Base-by-base conservation (phyloP, 2,329 filamentous ascomycete genomes). In the Thelonectria olida region DNA sequence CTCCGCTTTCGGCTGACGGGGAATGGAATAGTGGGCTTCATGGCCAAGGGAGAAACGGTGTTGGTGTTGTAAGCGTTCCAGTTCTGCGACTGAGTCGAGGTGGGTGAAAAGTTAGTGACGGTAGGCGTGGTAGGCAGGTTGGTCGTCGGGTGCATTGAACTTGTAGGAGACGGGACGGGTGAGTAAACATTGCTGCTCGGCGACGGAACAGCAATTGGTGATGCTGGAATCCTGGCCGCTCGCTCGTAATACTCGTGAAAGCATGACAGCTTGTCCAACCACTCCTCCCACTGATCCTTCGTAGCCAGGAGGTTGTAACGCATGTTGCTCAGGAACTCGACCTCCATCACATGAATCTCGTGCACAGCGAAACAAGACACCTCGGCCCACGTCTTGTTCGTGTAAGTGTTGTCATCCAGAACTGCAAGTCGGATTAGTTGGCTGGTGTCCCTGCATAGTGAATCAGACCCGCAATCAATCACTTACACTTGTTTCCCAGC, bases 271-370 rank as follows among this genome's bases (percentile, higher is more conserved):
- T 93, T 93, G 63, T 84, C 81, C 72, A 97, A 89, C 96, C 96
- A 98, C 54, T 89, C 85, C 49, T 88, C 85, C 96, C 96, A 99
- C 75, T 97, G 88, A 54, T 88, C 85, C 73, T 93, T 90, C 4
- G 94, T 96, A 4, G 92, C 93, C 74, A 95, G 89, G 7, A 99
- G 82, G 70, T 92, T 93, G 79, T 98, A 99, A 72, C 95, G 89
- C 90, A 99, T 97, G 78, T 98, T 98, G 82, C 95, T 97, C 65
- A 99, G 82, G 72, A 99, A 99, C 76, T 99, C 96, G n/a, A 99
- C 96, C 76, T 99, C 96, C 96, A 99, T 99, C 44, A 97, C 91
- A 75, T 99, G 96, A 52, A 99, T 97, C 78, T 99, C 96, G 62
- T 91, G 89, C 12, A 98, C 95, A 2, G 92, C 89, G 63, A 99